phyloP scores from a whole-genome alignment of 2,329 filamentous ascomycete genomes.

The Apiospora saccharicola region DNA sequence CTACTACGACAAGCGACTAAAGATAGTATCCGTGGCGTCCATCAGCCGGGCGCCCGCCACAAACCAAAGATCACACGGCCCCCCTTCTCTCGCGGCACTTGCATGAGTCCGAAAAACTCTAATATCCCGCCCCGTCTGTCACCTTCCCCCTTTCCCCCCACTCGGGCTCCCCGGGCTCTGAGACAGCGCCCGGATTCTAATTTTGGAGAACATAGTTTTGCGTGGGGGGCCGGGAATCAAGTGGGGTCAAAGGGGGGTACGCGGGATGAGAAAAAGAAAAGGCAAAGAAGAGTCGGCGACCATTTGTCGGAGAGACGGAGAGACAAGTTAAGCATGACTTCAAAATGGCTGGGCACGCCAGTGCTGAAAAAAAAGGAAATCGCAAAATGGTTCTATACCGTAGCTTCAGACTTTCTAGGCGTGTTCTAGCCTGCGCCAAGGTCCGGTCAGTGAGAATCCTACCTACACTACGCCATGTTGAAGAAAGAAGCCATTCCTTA shows the following conservation, averaged over 20 bases:
- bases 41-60: neutral
- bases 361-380: no score
- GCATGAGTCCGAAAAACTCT: neutral
- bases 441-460: no score
- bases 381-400: no score
- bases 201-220: neutral
- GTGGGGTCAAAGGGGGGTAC: neutral
- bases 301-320: neutral
- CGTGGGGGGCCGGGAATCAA: neutral
- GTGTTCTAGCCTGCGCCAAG: no score
- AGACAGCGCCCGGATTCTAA: neutral
- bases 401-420: no score
- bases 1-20: neutral
- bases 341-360: no score
- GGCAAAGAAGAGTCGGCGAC: neutral
- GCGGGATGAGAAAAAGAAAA: neutral
- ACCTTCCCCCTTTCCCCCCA: neutral
- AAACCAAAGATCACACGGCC: neutral
- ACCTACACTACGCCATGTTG: no score
- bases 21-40: neutral
- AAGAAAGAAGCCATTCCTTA: no score
- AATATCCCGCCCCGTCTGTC: constrained; percentile 9
- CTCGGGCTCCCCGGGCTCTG: neutral
- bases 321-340: no score
- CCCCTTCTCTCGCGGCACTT: neutral